These are phyloP conservation scores for Hymenoscyphus albidus DNA, from an alignment of 2,329 filamentous ascomycete species.

Conservation along the genomic window DNA sequence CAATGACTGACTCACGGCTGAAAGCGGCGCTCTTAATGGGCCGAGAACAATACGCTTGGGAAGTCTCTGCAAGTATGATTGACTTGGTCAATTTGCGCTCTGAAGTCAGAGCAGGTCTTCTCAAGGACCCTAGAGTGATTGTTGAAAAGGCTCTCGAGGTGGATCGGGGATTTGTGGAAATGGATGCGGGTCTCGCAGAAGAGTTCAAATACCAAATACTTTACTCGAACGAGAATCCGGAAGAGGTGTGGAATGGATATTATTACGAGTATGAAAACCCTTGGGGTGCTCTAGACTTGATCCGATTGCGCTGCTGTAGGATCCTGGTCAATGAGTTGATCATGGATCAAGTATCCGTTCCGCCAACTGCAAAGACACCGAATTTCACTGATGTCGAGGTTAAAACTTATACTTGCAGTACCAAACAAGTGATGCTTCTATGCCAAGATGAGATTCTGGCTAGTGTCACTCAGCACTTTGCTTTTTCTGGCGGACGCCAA, in stretches of 20 bases:
- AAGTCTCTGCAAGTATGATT: conserved; percentile 41
- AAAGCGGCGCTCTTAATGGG: conserved; percentile 40
- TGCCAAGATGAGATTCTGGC: conserved; percentile 28
- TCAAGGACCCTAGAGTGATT: conserved; percentile 36
- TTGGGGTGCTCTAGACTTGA: conserved; percentile 32
- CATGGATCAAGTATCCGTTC: conserved; percentile 19
- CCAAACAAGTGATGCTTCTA: conserved; percentile 16
- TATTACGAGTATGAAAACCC: conserved; percentile 30
- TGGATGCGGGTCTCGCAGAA: conserved; percentile 16
- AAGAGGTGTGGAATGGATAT: conserved; percentile 28
- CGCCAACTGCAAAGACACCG: conserved; percentile 7
- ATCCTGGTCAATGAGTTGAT: conserved; percentile 30
- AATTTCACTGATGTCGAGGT: conserved; percentile 18
- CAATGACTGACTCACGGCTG: conserved; percentile 44
- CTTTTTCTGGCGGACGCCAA: not conserved
- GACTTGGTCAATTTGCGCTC: conserved; percentile 16
- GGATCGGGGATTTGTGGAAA: conserved; percentile 15
- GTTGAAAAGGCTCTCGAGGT: conserved; percentile 6
- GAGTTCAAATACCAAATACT: conserved; percentile 26
- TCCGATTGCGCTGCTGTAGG: conserved; percentile 25
- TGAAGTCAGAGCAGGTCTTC: conserved; percentile 2
- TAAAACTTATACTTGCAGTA: conserved; percentile 11
- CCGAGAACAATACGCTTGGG: conserved; percentile 39
- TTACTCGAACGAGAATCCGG: conserved; percentile 24
- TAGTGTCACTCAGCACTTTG: conserved; percentile 28